Conservation (phyloP, 352 stramenopile genomes). For the Pythium aquatile region DNA sequence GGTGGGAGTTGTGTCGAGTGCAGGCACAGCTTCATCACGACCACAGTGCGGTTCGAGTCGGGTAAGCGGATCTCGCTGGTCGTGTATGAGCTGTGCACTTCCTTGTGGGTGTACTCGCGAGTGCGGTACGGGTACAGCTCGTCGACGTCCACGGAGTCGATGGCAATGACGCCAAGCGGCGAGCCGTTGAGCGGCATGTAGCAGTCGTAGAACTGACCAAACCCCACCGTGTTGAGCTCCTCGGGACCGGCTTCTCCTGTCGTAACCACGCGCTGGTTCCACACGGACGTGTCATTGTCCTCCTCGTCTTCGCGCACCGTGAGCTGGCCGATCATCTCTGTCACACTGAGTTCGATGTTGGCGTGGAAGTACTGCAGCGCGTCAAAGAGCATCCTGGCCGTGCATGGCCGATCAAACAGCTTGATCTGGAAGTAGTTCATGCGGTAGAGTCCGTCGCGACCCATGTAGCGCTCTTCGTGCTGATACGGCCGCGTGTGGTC, state of each 20-base stretch:
- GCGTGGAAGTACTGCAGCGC: slow-evolving; percentile 37
- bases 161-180: slow-evolving; percentile 32
- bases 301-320: slow-evolving; percentile 57
- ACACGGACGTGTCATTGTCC: slow-evolving; percentile 29
- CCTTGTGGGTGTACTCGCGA: slow-evolving; percentile 29
- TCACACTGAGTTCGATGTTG: slow-evolving; percentile 56
- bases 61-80: slow-evolving; percentile 13
- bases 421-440: slow-evolving; percentile 17
- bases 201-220: slow-evolving; percentile 34
- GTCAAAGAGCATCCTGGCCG: slow-evolving; percentile 44
- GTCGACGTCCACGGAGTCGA: slow-evolving; percentile 42
- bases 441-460: slow-evolving; percentile 4
- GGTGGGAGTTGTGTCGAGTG: slow-evolving; percentile 16
- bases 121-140: slow-evolving; percentile 47
- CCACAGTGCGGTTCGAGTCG: slow-evolving; percentile 4
- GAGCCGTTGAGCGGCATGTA: slow-evolving; percentile 16
- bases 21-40: slow-evolving; percentile 16
- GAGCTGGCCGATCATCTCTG: slow-evolving; percentile 46
- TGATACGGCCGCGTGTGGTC: slow-evolving; percentile 10
- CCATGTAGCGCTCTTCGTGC: slow-evolving; percentile 12
- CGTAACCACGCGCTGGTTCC: slow-evolving; percentile 44
- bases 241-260: slow-evolving; percentile 11
- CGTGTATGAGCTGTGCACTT: slow-evolving; percentile 26
- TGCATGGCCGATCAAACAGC: slow-evolving; percentile 36
- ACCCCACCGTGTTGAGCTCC: slow-evolving; percentile 26